Conservation (phyloP, 495 filamentous ascomycete genomes). For the Friedmanniomyces endolithicus region DNA sequence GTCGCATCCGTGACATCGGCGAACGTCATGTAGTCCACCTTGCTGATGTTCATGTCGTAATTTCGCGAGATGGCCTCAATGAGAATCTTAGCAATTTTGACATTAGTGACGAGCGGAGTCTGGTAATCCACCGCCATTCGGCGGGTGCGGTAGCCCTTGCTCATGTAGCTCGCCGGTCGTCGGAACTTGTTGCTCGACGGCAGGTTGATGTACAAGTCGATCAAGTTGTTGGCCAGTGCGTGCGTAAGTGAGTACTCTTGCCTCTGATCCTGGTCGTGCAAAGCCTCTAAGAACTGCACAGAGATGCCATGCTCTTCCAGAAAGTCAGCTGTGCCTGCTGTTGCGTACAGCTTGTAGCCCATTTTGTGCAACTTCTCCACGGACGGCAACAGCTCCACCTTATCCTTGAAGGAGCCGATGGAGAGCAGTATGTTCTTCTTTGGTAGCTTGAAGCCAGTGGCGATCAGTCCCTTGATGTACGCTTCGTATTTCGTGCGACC, state of each 20-base stretch:
- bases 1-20: slow-evolving; percentile 11
- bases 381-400: slow-evolving; percentile 90
- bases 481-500: slow-evolving; percentile 93
- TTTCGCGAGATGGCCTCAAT: slow-evolving; percentile 87
- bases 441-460: slow-evolving; percentile 92
- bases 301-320: slow-evolving; percentile 79
- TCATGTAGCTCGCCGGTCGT: slow-evolving; percentile 95
- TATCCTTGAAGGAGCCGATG: slow-evolving; percentile 94
- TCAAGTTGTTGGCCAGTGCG: slow-evolving; percentile 90
- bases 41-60: slow-evolving; percentile 67
- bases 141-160: slow-evolving; percentile 85
- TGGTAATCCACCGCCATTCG: slow-evolving; percentile 99
- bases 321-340: slow-evolving; percentile 91
- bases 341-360: slow-evolving; percentile 91
- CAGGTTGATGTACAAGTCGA: slow-evolving; percentile 96
- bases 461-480: slow-evolving; percentile 88
- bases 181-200: slow-evolving; percentile 95
- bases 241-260: slow-evolving; percentile 92
- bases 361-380: slow-evolving; percentile 75
- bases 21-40: slow-evolving; percentile 75
- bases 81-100: slow-evolving; percentile 96
- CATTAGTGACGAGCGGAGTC: slow-evolving; percentile 91
- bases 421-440: slow-evolving; percentile 91
- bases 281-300: slow-evolving; percentile 81
- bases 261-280: slow-evolving; percentile 66